A percentile compares a stretch with the other conserved stretches of the same genome.
These are phyloP conservation scores for Petunia axillaris DNA, from an alignment of 257 asterid genomes.

Conservation along the genomic window DNA sequence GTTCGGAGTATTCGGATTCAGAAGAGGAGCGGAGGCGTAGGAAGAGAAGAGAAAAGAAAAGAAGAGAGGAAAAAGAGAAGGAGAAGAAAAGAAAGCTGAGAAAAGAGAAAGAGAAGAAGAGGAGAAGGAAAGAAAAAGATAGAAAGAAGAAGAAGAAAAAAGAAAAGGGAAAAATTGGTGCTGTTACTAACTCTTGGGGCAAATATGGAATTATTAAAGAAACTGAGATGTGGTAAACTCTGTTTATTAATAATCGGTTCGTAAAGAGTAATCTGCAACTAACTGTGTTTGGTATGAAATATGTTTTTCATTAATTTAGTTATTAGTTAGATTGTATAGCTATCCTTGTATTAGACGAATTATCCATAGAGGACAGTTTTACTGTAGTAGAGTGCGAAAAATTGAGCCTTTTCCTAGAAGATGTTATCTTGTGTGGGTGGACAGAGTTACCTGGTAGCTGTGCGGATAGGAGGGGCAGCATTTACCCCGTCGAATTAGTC, in stretches of 20 bases:
- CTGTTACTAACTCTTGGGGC: conserved; percentile 93
- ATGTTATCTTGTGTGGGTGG: too few relatives aligned
- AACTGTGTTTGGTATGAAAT: background rate
- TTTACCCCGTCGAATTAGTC: too few relatives aligned
- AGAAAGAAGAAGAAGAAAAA: conserved; percentile 42
- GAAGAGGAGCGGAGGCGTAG: conserved; percentile 51
- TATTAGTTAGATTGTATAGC: background rate
- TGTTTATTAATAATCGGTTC: background rate
- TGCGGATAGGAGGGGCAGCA: too few relatives aligned
- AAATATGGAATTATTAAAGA: conserved; percentile 92
- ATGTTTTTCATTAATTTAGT: background rate
- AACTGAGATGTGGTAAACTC: conserved; percentile 91
- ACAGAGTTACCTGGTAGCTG: too few relatives aligned
- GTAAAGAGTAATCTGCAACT: background rate
- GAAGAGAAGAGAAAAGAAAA: conserved; percentile 49
- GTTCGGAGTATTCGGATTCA: conserved; percentile 47
- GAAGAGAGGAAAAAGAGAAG: conserved; percentile 44
- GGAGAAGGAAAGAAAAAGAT: conserved; percentile 46
- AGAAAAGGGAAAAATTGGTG: conserved; percentile 66
- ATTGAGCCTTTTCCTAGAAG: too few relatives aligned
- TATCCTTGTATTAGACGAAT: too few relatives aligned
- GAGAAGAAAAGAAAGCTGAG: conserved; percentile 39
- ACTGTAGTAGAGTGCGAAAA: too few relatives aligned
- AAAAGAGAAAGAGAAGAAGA: conserved; percentile 53
- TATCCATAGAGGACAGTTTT: too few relatives aligned